Evolutionary conservation across 768 basidiomycete genomes (phyloP).

Genomic region (Coprinopsis sp.): DNA sequence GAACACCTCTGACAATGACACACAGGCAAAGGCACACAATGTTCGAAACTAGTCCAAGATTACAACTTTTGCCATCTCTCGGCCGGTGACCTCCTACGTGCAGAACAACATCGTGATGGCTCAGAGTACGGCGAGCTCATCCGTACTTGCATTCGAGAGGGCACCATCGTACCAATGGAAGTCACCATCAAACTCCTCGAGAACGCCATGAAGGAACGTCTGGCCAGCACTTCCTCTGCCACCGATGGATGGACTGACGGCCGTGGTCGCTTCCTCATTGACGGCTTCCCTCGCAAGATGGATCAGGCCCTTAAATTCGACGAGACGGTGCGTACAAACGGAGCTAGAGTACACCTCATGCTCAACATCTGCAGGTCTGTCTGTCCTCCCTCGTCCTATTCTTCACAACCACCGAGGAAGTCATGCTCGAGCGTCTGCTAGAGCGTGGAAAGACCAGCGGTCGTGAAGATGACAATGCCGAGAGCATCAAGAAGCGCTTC

Average conservation of each 20-base stretch:
- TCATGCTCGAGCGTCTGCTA: constrained; percentile 81
- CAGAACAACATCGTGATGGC: constrained; percentile 84
- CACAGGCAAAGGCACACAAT: constrained; percentile 95
- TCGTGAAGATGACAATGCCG: constrained; percentile 91
- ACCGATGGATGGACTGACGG: constrained; percentile 63
- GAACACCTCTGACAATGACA: constrained; percentile 4
- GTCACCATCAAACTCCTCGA: constrained; percentile 94
- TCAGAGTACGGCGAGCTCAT: constrained; percentile 84
- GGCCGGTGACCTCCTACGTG: constrained; percentile 98
- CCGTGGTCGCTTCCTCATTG: constrained; percentile 85
- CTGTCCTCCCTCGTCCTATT: constrained; percentile 75
- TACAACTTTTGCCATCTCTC: constrained; percentile 92
- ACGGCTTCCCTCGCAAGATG: constrained; percentile 98
- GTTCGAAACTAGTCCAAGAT: constrained; percentile 73
- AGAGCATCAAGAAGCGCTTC: constrained; percentile 97
- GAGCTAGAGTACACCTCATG: neutral
- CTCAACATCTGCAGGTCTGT: constrained; percentile 58
- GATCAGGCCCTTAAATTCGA: constrained; percentile 95
- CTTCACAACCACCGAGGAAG: constrained; percentile 82
- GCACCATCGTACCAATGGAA: constrained; percentile 93
- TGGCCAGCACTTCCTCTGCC: constrained; percentile 38
- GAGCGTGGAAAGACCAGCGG: constrained; percentile 93
- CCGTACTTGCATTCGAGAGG: constrained; percentile 83
- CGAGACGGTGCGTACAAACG: constrained; percentile 50
- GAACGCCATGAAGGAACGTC: constrained; percentile 76